Evolutionary conservation across 768 basidiomycete species (phyloP), one percentile per base, ranked within the genome.

Genomic region (Roridomyces roridus): DNA sequence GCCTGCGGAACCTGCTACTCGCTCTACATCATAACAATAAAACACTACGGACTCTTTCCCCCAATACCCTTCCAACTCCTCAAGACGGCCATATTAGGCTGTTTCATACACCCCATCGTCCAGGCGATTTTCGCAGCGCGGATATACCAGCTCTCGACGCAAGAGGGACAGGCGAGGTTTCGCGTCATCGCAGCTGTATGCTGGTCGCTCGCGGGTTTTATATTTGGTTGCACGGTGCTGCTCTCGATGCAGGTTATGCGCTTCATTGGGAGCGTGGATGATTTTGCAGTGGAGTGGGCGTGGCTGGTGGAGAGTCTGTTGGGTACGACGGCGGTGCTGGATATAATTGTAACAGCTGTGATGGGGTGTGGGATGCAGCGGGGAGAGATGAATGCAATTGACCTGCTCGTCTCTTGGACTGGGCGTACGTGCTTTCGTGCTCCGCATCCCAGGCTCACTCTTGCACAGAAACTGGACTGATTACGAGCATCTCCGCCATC

Each of bases 121-220:
- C 60, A 62, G 56, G 47, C 48, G 23, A 58, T 62, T 29, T 63
- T 63, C 46, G 55, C 54, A 3, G 50, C 61, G 15, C 61, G 57
- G 43, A 51, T 63, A 41, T 59, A 48, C 54, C 61, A 63, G 49
- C 41, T 63, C 41, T 63, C 9, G 52, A 45, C 18, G 58, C 25
- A n/a, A n/a, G n/a, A n/a, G n/a, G n/a, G n/a, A n/a, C n/a, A n/a
- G n/a, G n/a, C n/a, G n/a, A n/a, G n/a, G 23, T 26, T 15, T 1
- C 44, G 61, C 3, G 2, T 51, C 37, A 2, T 62, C 4, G 54
- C 61, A 6, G 54, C 44, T 3, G 37, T 48, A 11, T 55, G 43
- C 18, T 63, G 61, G 61, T 53, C 43, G 1, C 41, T 63, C 14
- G 55, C 57, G 1, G 61, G 61, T 11, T 63, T 63, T 25, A 42